phyloP scores from a whole-genome alignment of 2,329 filamentous ascomycete genomes.

The Fusarium tricinctum region DNA sequence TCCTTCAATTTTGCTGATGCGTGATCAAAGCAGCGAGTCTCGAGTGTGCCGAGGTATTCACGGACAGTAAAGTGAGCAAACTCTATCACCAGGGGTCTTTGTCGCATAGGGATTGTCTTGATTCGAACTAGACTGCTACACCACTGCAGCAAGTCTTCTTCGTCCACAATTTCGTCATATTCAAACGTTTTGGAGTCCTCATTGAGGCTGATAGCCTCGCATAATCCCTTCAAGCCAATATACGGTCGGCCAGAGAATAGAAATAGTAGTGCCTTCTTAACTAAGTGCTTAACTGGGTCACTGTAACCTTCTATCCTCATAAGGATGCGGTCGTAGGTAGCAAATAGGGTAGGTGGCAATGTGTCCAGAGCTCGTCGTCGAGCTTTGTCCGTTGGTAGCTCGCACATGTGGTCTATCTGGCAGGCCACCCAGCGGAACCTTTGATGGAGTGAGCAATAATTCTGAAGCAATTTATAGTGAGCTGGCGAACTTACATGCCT shows the following conservation, averaged over 20 bases:
- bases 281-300: background rate
- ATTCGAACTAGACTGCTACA: constrained; percentile 2
- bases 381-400: constrained; percentile 3
- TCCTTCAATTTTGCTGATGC: background rate
- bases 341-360: background rate
- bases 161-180: background rate
- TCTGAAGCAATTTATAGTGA: background rate
- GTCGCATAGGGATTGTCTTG: background rate
- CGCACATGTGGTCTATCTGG: background rate
- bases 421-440: constrained; percentile 11
- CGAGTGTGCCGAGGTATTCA: background rate
- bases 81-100: background rate
- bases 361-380: background rate
- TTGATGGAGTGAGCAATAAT: background rate
- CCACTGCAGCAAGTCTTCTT: background rate
- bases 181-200: background rate
- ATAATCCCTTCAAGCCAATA: background rate
- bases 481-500: background rate
- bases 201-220: background rate
- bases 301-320: background rate
- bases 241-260: background rate
- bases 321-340: background rate
- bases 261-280: background rate
- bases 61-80: constrained; percentile 6
- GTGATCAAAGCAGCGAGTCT: background rate